A percentile compares a stretch with the other conserved stretches of the same genome.
These are phyloP conservation scores for Cantharellus anzutake DNA, from an alignment of 768 basidiomycete species.

Conservation along the genomic window DNA sequence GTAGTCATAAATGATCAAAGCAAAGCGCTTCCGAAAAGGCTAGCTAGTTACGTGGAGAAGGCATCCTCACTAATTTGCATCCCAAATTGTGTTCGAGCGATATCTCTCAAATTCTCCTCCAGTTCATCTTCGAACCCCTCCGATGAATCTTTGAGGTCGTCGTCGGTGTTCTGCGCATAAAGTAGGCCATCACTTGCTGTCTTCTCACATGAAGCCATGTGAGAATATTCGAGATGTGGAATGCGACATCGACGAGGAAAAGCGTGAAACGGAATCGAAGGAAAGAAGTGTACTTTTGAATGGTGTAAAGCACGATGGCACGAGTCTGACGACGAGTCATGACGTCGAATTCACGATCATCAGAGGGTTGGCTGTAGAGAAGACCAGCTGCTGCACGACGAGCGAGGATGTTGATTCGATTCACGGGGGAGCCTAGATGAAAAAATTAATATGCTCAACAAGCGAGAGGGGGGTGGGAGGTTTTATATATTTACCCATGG, in stretches of 20 bases:
- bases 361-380: neutral
- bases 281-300: neutral
- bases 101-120: neutral
- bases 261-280: neutral
- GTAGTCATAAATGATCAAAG: no score
- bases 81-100: neutral
- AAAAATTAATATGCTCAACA: neutral
- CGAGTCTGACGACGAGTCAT: neutral
- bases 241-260: neutral
- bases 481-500: neutral
- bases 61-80: neutral
- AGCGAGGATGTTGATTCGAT: neutral
- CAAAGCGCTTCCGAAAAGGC: no score
- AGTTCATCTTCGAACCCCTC: neutral
- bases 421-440: neutral
- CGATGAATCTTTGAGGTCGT: neutral
- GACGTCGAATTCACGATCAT: neutral
- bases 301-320: no score
- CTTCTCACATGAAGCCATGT: neutral
- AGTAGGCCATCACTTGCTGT: no score
- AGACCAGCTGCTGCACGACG: neutral
- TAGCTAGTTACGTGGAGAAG: neutral
- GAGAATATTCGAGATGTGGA: neutral
- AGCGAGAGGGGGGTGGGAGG: neutral
- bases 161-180: no score